Evolutionary conservation across 352 stramenopile genomes (phyloP).

Genomic region (Nothophytophthora sp.): DNA sequence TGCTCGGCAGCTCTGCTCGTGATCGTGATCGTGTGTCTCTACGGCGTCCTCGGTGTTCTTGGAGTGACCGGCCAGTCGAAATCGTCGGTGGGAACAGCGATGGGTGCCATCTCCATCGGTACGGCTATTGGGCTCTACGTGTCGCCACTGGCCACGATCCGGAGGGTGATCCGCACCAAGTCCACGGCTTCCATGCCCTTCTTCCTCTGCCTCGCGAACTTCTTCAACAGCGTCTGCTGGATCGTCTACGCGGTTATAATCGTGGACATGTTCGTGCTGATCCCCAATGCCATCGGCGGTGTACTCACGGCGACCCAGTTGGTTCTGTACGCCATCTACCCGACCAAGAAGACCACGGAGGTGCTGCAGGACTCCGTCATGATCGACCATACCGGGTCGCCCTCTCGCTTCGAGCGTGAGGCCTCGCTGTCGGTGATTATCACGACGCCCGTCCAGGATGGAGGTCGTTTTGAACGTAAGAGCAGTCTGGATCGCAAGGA

Average conservation of each 20-base stretch:
- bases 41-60: conserved; percentile 36
- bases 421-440: conserved; percentile 3
- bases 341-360: background rate
- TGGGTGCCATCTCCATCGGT: conserved; percentile 28
- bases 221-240: conserved; percentile 46
- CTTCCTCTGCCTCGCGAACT: conserved; percentile 38
- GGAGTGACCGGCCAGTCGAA: conserved; percentile 23
- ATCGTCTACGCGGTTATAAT: conserved; percentile 32
- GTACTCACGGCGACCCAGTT: conserved; percentile 15
- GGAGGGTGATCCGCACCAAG: conserved; percentile 33
- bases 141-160: conserved; percentile 43
- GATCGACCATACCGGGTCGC: background rate
- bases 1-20: conserved; percentile 17
- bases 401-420: conserved; percentile 3
- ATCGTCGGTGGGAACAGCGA: conserved; percentile 4
- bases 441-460: background rate
- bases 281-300: conserved; percentile 27
- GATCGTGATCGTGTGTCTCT: conserved; percentile 36
- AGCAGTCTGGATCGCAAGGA: conserved; percentile 1
- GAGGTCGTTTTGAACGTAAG: background rate
- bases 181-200: conserved; percentile 47
- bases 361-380: too few relatives aligned
- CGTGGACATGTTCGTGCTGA: conserved; percentile 30
- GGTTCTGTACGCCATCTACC: conserved; percentile 16
- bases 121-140: conserved; percentile 39